Base-by-base conservation (phyloP, 2,329 filamentous ascomycete species). In the Talaromyces amestolkiae region DNA sequence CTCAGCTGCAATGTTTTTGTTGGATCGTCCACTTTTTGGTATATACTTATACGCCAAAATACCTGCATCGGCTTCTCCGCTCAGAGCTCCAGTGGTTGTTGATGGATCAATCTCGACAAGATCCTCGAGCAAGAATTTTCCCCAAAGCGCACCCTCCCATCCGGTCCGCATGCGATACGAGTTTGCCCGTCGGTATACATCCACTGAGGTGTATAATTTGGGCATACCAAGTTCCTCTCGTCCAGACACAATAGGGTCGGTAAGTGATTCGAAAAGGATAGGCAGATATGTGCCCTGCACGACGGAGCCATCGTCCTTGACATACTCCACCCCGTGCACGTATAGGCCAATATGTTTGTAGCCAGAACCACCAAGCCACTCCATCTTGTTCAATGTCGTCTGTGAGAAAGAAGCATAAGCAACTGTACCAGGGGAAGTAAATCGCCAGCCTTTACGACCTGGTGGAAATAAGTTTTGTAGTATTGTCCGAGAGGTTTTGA, bases 201-300 rank as follows among this genome's bases (percentile, higher is more conserved):
- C 79, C 7, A 88, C 78, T 0, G 81, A 75, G n/a, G 81, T 81
- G 68, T 79, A 86, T 0, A 87, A 68, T 74, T 88, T 89, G 0
- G 85, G 85, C 81, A 88, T 86, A 0, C 87, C 86, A 0, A 88
- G 77, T 68, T 89, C 87, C 58, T 89, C 86, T 1, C 86, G 77
- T 0, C 85, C 86, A 4, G 83, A 84, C 0, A 88, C 72, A 51
- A 89, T 87, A 0, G 87, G 84, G 67, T 89, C 87, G 0, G 86
- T 77, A 1, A 85, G 72, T 60, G 77, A 82, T 71, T 89, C 87
- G 67, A 89, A 86, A 0, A 88, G 74, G 0, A 88, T 76, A 0
- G 85, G 82, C 47, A 89, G 71, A 68, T 84, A 89, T 0, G 83
- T 83, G 1, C 86, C 87, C 15, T 74, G 74, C 0, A 86, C 70